Conservation (phyloP, 495 filamentous ascomycete genomes). For the Penicillium waksmanii region DNA sequence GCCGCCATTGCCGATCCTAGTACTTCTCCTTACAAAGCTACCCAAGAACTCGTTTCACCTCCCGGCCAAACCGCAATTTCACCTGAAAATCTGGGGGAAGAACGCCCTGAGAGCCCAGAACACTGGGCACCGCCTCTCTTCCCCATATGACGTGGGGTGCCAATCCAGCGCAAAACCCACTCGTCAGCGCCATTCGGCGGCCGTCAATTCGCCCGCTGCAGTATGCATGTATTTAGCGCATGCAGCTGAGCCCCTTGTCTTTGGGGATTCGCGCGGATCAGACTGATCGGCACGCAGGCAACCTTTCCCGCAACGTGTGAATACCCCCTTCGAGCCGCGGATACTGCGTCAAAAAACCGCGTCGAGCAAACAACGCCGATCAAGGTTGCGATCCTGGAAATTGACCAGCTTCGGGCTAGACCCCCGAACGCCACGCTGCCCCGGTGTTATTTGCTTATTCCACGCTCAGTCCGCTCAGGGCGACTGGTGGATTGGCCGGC, state of each 20-base stretch:
- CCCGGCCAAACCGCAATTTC: not conserved
- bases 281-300: conserved; percentile 11
- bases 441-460: conserved; percentile 17
- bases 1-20: too few species aligned
- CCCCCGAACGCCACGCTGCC: conserved; percentile 5
- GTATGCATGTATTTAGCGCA: conserved; percentile 17
- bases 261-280: conserved; percentile 3
- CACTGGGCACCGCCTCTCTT: conserved; percentile 12
- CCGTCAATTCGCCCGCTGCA: conserved; percentile 13
- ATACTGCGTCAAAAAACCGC: conserved; percentile 10
- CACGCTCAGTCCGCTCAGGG: conserved; percentile 2
- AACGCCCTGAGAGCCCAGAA: conserved; percentile 4
- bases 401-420: not conserved
- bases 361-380: not conserved
- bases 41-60: too few species aligned
- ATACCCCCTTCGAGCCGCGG: not conserved
- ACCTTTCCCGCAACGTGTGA: not conserved
- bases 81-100: not conserved
- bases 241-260: conserved; percentile 13
- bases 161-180: conserved; percentile 10
- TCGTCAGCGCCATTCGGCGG: conserved; percentile 17
- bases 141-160: conserved; percentile 19
- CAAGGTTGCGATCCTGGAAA: not conserved
- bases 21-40: too few species aligned
- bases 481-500: conserved; percentile 14